Conservation (phyloP, 352 stramenopile genomes). For the Pythium myriotylum region DNA sequence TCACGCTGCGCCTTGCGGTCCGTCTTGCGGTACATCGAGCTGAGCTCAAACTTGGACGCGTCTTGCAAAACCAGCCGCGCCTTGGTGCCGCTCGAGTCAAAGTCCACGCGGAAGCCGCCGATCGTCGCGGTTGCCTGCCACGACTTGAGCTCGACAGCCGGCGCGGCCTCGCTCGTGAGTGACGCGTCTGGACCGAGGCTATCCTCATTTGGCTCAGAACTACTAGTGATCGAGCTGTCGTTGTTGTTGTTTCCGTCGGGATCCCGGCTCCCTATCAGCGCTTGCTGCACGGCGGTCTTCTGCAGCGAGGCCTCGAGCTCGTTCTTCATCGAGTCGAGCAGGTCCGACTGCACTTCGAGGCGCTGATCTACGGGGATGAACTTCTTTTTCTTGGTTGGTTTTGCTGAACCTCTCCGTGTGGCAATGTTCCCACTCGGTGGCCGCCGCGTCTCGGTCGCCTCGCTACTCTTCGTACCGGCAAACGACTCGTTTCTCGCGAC, state of each 20-base stretch:
- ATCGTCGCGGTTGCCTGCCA: constrained; percentile 60
- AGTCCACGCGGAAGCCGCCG: constrained; percentile 54
- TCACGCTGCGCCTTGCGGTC: constrained; percentile 75
- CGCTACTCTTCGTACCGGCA: constrained; percentile 8
- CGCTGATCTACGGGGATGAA: constrained; percentile 41
- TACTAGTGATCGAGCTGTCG: too few relatives aligned
- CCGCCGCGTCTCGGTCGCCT: constrained; percentile 21
- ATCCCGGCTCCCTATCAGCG: background rate
- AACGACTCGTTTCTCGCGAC: constrained; percentile 22
- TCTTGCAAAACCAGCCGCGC: constrained; percentile 75
- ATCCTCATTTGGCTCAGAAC: background rate
- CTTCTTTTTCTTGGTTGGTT: constrained; percentile 37
- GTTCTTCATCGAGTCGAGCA: constrained; percentile 70
- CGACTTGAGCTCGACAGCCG: constrained; percentile 30
- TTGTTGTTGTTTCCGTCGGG: constrained; percentile 10
- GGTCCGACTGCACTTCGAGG: constrained; percentile 62
- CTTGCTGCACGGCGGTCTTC: background rate
- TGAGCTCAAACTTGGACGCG: constrained; percentile 75
- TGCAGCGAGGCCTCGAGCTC: constrained; percentile 62
- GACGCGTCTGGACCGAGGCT: constrained; percentile 10
- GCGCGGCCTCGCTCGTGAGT: constrained; percentile 4
- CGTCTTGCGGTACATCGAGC: constrained; percentile 86
- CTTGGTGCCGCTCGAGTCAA: constrained; percentile 76
- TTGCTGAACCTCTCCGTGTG: constrained; percentile 38
- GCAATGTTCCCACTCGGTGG: constrained; percentile 35